These are phyloP conservation scores for Scenedesmus sp. DNA, from an alignment of 163 green algal species.

Conservation along the genomic window DNA sequence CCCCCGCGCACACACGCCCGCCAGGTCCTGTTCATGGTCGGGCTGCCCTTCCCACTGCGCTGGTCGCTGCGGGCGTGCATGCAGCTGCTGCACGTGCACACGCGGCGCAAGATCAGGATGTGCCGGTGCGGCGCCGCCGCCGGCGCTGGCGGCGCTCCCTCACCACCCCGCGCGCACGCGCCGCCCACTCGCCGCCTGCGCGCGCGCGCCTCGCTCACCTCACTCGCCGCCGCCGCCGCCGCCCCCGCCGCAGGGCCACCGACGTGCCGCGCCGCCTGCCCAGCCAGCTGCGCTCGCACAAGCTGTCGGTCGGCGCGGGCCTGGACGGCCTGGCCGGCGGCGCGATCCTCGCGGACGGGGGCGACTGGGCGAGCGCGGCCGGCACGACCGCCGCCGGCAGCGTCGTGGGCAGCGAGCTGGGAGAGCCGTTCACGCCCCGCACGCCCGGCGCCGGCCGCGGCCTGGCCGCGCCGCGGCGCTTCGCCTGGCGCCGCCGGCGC, in stretches of 20 bases:
- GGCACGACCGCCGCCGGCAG: background rate
- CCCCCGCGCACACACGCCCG: background rate
- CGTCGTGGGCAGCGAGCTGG: background rate
- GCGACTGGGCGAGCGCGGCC: background rate
- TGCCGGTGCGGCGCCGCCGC: conserved; percentile 29
- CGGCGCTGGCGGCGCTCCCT: too few species aligned
- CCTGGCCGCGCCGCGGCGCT: too few species aligned
- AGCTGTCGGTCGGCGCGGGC: conserved; percentile 30
- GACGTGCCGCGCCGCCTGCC: conserved; percentile 37
- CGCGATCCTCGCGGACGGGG: background rate
- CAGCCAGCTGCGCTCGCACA: conserved; percentile 44
- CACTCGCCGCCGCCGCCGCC: background rate
- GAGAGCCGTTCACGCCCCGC: conserved; percentile 13
- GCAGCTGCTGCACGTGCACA: conserved; percentile 40
- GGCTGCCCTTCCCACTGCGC: conserved; percentile 36
- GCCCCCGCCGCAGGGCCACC: conserved; percentile 9
- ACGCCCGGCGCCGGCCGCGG: conserved; percentile 5
- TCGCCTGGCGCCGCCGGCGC: too few species aligned
- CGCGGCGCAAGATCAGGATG: conserved; percentile 38
- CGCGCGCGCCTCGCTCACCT: too few species aligned
- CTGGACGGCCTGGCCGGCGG: conserved; percentile 1
- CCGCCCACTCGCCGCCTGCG: too few species aligned
- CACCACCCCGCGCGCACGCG: too few species aligned
- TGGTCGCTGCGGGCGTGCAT: conserved; percentile 20
- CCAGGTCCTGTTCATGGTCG: conserved; percentile 45